These are phyloP conservation scores for Oryza meridionalis DNA, from an alignment of 176 grass and related monocot species.

Conservation along the genomic window DNA sequence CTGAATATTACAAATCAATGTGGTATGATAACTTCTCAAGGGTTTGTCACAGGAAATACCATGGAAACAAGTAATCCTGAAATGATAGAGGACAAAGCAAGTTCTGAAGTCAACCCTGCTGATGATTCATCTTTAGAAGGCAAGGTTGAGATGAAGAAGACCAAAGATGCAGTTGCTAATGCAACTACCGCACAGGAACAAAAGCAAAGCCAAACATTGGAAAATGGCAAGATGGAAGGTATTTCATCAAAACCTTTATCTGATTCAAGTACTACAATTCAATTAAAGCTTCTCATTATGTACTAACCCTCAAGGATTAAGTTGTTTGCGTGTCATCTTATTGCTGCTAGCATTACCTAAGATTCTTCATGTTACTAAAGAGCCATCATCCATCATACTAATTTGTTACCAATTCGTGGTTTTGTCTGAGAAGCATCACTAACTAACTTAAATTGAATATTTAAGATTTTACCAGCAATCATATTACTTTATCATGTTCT, in stretches of 20 bases:
- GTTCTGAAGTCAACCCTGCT: conserved; percentile 37
- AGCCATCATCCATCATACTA: conserved; percentile 26
- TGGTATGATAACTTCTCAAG: conserved; percentile 42
- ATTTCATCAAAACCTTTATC: conserved; percentile 37
- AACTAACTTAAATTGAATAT: conserved; percentile 11
- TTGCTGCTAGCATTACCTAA: conserved; percentile 11
- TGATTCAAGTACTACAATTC: not conserved
- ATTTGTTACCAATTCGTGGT: conserved; percentile 4
- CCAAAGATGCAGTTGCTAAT: conserved; percentile 42
- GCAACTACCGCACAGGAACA: conserved; percentile 42
- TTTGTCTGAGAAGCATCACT: not conserved
- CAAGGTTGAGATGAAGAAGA: conserved; percentile 40
- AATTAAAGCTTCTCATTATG: conserved; percentile 33
- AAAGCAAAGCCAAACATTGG: conserved; percentile 42
- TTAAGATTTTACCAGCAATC: not conserved
- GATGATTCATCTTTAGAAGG: conserved; percentile 43
- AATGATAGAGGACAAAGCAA: conserved; percentile 44
- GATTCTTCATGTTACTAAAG: conserved; percentile 21
- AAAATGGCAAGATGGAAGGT: conserved; percentile 64
- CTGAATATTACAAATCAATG: conserved; percentile 42
- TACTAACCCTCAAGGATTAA: conserved; percentile 15
- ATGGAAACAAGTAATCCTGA: conserved; percentile 37
- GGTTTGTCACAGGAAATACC: conserved; percentile 41
- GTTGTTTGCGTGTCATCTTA: not conserved
- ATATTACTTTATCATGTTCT: not conserved